A percentile compares a stretch with the other conserved stretches of the same genome.
Conservation (phyloP, 2,329 filamentous ascomycete species). For the Pyrenophora graminea region DNA sequence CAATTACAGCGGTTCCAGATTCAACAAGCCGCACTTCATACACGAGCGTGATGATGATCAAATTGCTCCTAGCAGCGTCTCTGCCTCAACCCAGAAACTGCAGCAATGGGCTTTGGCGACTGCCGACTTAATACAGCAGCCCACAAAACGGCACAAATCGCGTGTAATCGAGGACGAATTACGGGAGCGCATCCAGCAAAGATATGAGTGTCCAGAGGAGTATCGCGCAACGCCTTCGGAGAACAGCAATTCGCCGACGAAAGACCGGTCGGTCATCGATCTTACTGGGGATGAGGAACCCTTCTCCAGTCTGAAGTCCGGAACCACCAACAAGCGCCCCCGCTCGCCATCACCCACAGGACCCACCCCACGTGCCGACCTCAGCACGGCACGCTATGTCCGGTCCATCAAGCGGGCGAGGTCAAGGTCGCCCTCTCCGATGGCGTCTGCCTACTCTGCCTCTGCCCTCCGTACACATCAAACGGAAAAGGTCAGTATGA, state of each 20-base stretch:
- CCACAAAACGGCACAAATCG: neutral
- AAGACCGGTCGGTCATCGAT: neutral
- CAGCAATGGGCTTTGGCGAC: constrained; percentile 16
- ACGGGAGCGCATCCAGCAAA: constrained; percentile 6
- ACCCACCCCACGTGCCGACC: neutral
- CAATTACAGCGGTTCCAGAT: neutral
- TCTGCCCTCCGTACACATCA: neutral
- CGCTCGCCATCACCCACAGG: constrained; percentile 1
- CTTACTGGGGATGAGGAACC: neutral
- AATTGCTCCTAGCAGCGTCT: constrained; percentile 12
- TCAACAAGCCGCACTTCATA: constrained; percentile 3
- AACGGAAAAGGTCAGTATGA: neutral
- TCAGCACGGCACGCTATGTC: constrained; percentile 1
- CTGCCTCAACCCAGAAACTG: constrained; percentile 7
- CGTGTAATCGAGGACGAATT: constrained; percentile 7
- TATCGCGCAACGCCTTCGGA: neutral
- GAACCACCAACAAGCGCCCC: constrained; percentile 1
- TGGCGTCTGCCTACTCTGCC: neutral
- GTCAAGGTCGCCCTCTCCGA: constrained; percentile 2
- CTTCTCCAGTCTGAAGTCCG: neutral
- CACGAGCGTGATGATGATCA: constrained; percentile 13
- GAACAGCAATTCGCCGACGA: neutral
- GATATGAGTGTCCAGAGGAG: constrained; percentile 2
- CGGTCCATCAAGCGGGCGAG: constrained; percentile 4
- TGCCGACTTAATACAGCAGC: constrained; percentile 6